A percentile compares a stretch with the other conserved stretches of the same genome.
phyloP scores from a whole-genome alignment of 345 rosid genomes.

The Dipteronia dyeriana region DNA sequence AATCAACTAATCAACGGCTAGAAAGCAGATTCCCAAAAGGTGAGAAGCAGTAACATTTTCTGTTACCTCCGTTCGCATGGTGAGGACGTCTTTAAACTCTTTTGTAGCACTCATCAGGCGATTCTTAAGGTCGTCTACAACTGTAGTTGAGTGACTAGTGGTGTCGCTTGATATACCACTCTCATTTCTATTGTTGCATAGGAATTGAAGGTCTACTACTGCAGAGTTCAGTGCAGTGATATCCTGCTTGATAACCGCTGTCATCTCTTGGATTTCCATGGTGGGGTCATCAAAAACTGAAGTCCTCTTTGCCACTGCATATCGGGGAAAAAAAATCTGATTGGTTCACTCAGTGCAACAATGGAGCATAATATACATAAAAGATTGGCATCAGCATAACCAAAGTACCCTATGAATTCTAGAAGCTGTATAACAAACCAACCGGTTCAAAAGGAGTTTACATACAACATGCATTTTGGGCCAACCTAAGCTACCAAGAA shows the following conservation, averaged over 20 bases:
- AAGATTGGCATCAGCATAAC: neutral
- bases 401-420: neutral
- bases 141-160: conserved; percentile 60
- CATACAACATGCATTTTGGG: neutral
- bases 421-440: neutral
- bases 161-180: conserved; percentile 59
- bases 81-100: conserved; percentile 68
- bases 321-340: conserved; percentile 7
- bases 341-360: neutral
- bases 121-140: conserved; percentile 61
- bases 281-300: conserved; percentile 71
- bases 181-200: conserved; percentile 52
- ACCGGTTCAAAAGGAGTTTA: neutral
- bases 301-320: conserved; percentile 64
- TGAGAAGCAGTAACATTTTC: neutral
- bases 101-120: conserved; percentile 67
- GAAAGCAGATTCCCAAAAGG: neutral
- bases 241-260: conserved; percentile 66
- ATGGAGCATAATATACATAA: neutral
- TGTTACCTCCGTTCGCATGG: conserved; percentile 61
- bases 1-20: neutral
- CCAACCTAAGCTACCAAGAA: neutral
- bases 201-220: conserved; percentile 60
- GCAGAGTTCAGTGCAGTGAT: conserved; percentile 66
- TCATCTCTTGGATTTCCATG: conserved; percentile 64